Base-by-base conservation (phyloP, 768 basidiomycete species). In the Guyanaporus albipodus region DNA sequence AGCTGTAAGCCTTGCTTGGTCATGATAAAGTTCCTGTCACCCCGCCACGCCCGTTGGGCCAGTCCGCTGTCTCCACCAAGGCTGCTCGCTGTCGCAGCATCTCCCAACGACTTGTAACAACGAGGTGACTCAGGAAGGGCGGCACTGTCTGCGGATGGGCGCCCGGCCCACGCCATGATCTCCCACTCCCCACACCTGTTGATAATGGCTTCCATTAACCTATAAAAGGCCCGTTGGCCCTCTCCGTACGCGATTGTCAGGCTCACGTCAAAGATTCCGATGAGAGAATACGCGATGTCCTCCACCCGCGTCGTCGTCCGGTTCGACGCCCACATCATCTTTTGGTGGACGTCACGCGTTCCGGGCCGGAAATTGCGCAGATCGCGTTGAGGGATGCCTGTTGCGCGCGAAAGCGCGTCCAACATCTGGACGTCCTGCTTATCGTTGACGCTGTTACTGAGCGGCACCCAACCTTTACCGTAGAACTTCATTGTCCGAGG, bases 221-320 rank as follows among this genome's bases (percentile, higher is more conserved):
- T 53, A 27, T 58, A 49, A 32, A 62, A 67, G 1, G 67, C 64
- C 4, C 63, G 64, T 35, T 56, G 50, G 1, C 68, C 67, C 38
- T 68, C 67, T 19, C 67, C 67, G 24, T 67, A 67, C n/a, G 62
- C 62, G 21, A 69, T 57, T 26, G 64, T 56, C 42, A 67, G 40
- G 50, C 60, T 64, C 31, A 67, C 62, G 19, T 69, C 62, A 10
- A 69, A 66, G 26, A 69, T 36, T 8, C 66, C 66, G 38, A 67
- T 62, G 27, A 69, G 60, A 28, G 46, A 59, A 42, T 67, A 67
- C 1, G 67, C 66, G 12, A 54, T 54, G 40, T 69, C 66, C 42
- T 68, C 66, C 15, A 65, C 49, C 5, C 62, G 47, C 2, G 68
- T 69, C 1, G 67, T 69, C 11, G 54, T 68, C 46, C 68, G 56